Evolutionary conservation across 140 eudicot genomes (phyloP).

Genomic region (Senecio squalidus): DNA sequence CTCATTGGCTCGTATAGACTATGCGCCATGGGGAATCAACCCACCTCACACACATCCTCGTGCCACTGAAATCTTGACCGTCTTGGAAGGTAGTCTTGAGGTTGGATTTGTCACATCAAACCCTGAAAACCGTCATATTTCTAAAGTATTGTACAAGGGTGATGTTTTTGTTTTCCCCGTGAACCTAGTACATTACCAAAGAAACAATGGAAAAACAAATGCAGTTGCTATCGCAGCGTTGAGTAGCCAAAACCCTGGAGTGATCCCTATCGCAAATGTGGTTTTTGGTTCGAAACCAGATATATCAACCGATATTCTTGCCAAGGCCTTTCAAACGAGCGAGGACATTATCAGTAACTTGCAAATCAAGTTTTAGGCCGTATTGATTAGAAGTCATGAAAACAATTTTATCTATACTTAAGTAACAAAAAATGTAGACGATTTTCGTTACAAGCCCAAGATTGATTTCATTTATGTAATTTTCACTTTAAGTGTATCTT

Average conservation of each 20-base stretch:
- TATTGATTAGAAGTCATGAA: too few relatives aligned
- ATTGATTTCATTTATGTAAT: too few relatives aligned
- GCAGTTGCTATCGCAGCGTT: slow-evolving; percentile 17
- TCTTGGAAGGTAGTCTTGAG: slow-evolving; percentile 24
- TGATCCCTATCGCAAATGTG: slow-evolving; percentile 19
- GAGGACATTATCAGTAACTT: slow-evolving; percentile 6
- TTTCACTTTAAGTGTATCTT: too few relatives aligned
- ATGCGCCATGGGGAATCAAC: slow-evolving; percentile 21
- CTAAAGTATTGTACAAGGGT: slow-evolving; percentile 15
- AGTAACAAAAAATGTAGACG: too few relatives aligned
- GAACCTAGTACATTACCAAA: slow-evolving; percentile 27
- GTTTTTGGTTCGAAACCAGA: slow-evolving; percentile 30
- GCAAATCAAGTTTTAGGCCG: slow-evolving; percentile 14
- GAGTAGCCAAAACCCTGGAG: slow-evolving; percentile 25
- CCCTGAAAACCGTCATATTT: slow-evolving; percentile 24
- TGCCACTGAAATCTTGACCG: slow-evolving; percentile 26
- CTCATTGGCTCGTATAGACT: slow-evolving; percentile 31
- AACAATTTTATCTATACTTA: too few relatives aligned
- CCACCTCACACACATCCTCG: slow-evolving; percentile 32
- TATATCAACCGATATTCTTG: slow-evolving; percentile 22
- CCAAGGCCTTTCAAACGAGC: slow-evolving; percentile 27
- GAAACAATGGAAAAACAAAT: slow-evolving; percentile 8
- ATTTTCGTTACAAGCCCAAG: too few relatives aligned
- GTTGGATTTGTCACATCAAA: slow-evolving; percentile 30
- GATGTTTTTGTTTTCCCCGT: slow-evolving; percentile 32